phyloP scores from a whole-genome alignment of 805 yeast species.

The Ogataea ganodermae region DNA sequence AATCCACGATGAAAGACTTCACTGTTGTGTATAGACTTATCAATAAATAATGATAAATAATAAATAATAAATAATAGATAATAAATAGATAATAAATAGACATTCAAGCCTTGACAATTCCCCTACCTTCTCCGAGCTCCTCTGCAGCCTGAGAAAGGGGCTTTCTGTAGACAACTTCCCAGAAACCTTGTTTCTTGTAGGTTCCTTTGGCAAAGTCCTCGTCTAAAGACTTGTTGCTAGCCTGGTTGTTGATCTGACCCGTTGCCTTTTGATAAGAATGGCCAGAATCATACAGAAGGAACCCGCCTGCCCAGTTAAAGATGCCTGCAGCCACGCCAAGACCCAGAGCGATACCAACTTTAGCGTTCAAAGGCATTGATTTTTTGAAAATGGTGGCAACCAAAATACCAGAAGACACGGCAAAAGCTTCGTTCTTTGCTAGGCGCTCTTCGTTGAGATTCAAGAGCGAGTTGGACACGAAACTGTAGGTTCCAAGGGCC shows the following conservation, averaged over 20 bases:
- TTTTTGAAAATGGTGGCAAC: conserved; percentile 28
- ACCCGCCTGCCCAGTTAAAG: conserved; percentile 57
- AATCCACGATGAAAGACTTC: no score
- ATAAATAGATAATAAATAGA: conserved; percentile 13
- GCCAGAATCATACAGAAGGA: conserved; percentile 45
- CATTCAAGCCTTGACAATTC: conserved; percentile 41
- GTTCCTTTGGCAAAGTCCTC: conserved; percentile 33
- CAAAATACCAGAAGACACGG: conserved; percentile 24
- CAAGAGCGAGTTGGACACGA: conserved; percentile 33
- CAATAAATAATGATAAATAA: conserved; percentile 8
- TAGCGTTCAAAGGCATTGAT: conserved; percentile 36
- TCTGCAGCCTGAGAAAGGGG: conserved; percentile 80
- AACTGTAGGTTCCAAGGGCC: conserved; percentile 35
- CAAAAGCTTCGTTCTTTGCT: conserved; percentile 32
- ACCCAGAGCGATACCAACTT: conserved; percentile 48
- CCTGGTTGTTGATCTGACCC: conserved; percentile 43
- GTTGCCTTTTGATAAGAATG: conserved; percentile 42
- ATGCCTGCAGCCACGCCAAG: conserved; percentile 47
- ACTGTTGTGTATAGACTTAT: neutral
- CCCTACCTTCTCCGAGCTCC: conserved; percentile 70
- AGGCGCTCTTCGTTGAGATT: conserved; percentile 34
- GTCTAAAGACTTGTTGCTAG: conserved; percentile 38
- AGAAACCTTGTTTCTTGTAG: conserved; percentile 58
- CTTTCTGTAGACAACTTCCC: conserved; percentile 80
- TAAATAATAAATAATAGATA: conserved; percentile 8